These are phyloP conservation scores for Mitragyna speciosa DNA, from an alignment of 257 asterid genomes.

Conservation along the genomic window DNA sequence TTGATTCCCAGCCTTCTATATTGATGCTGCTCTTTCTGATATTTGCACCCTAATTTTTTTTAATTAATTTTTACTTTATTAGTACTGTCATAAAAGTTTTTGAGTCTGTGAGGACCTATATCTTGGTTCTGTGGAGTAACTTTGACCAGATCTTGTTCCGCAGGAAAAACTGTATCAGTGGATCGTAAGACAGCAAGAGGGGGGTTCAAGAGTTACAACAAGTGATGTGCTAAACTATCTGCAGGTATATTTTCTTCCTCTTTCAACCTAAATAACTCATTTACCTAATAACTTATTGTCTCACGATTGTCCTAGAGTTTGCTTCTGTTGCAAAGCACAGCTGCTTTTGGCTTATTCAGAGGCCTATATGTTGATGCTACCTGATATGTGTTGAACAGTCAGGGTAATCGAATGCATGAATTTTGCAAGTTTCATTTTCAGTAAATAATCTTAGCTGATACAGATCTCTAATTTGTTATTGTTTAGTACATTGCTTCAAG, in stretches of 20 bases:
- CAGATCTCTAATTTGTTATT: neutral
- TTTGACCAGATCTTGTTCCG: neutral
- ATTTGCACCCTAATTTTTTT: neutral
- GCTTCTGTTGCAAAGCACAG: neutral
- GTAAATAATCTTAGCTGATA: neutral
- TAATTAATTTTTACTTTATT: neutral
- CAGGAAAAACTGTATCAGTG: constrained; percentile 52
- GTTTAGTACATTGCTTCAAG: neutral
- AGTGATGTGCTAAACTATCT: constrained; percentile 40
- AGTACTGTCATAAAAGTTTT: neutral
- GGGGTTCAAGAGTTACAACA: constrained; percentile 43
- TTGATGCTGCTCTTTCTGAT: neutral
- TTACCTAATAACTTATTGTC: neutral
- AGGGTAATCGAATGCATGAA: no score
- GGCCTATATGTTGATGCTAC: neutral
- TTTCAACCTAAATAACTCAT: neutral
- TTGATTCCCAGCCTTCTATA: neutral
- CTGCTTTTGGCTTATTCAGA: neutral
- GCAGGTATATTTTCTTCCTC: constrained; percentile 30
- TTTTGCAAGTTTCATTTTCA: neutral
- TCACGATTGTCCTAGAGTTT: neutral
- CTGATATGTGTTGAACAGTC: neutral
- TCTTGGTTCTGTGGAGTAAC: constrained; percentile 2
- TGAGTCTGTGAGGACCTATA: neutral
- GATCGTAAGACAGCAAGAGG: constrained; percentile 50